Evolutionary conservation across 2,329 filamentous ascomycete species (phyloP).

Genomic region (Magnaporthiopsis rhizophila): DNA sequence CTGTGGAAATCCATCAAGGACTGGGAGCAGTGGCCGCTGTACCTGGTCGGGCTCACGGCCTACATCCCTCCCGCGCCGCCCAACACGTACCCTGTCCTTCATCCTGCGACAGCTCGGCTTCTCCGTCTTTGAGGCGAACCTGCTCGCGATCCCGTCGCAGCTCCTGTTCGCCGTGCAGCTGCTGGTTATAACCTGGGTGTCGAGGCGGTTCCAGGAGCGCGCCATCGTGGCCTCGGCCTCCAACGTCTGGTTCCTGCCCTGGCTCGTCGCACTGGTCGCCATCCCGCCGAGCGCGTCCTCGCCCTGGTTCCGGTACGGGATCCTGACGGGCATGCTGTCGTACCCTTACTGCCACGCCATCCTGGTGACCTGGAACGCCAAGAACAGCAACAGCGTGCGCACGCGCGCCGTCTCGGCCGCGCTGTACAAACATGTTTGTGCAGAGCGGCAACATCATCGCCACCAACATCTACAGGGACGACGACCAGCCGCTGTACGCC

Average conservation of each 20-base stretch:
- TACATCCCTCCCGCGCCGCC: conserved; percentile 23
- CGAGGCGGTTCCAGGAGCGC: conserved; percentile 40
- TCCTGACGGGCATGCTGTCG: conserved; percentile 39
- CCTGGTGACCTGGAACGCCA: conserved; percentile 48
- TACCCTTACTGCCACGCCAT: conserved; percentile 54
- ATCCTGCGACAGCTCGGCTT: conserved; percentile 13
- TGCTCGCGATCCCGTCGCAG: conserved; percentile 12
- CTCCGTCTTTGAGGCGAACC: conserved; percentile 16
- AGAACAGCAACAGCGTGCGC: conserved; percentile 52
- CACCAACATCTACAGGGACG: conserved; percentile 41
- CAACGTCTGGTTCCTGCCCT: conserved; percentile 47
- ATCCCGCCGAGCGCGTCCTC: conserved; percentile 31
- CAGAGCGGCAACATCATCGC: conserved; percentile 26
- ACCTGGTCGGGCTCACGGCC: conserved; percentile 26
- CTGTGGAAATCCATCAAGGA: conserved; percentile 14
- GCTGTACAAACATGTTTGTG: conserved; percentile 44
- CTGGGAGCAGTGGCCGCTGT: conserved; percentile 15
- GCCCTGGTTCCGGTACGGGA: conserved; percentile 42
- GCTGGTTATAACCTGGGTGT: conserved; percentile 41
- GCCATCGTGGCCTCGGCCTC: conserved; percentile 36
- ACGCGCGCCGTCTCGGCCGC: conserved; percentile 51
- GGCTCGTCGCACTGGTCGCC: conserved; percentile 36
- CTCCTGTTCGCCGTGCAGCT: conserved; percentile 31
- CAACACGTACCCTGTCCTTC: conserved; percentile 12
- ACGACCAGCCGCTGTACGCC: conserved; percentile 46